Conservation (phyloP, 441 rosid genomes). For the Aquilaria agallochum region DNA sequence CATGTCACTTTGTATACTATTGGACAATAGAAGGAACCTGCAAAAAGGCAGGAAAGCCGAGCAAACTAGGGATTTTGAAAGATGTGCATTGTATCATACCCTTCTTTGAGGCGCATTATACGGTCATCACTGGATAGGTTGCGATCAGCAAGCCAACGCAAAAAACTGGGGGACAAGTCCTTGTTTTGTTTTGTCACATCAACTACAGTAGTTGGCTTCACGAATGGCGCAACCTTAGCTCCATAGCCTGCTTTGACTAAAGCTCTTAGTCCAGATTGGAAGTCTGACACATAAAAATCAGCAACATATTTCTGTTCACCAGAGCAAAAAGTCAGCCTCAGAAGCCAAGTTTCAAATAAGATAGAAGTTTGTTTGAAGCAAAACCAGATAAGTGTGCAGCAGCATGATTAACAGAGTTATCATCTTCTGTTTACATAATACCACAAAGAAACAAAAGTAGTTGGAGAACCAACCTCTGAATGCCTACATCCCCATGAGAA, state of each 20-base stretch:
- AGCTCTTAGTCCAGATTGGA: slow-evolving; percentile 90
- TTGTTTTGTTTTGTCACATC: slow-evolving; percentile 58
- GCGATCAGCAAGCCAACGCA: slow-evolving; percentile 82
- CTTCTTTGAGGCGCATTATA: slow-evolving; percentile 91
- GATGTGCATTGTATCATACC: slow-evolving; percentile 36
- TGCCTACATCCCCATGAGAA: slow-evolving; percentile 88
- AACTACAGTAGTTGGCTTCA: slow-evolving; percentile 69
- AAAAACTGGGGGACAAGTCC: slow-evolving; percentile 65
- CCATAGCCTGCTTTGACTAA: slow-evolving; percentile 93
- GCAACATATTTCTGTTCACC: slow-evolving; percentile 74
- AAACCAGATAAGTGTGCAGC: neutral
- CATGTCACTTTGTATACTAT: neutral
- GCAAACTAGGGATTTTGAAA: neutral
- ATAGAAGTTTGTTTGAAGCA: neutral
- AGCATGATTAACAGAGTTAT: neutral
- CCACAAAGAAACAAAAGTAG: neutral
- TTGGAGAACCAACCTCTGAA: slow-evolving; percentile 57
- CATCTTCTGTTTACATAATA: neutral
- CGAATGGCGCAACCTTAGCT: slow-evolving; percentile 85
- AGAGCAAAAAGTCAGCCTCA: slow-evolving; percentile 7
- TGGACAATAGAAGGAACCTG: neutral
- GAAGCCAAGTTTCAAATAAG: too few relatives aligned
- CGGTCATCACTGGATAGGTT: slow-evolving; percentile 72
- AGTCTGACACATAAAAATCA: slow-evolving; percentile 94
- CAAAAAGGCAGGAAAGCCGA: neutral